Percentiles rank a stretch among this genome's conserved stretches.
Evolutionary conservation across 73 alveolate genomes (phyloP).

Genomic region (Paramecium primaurelia): DNA sequence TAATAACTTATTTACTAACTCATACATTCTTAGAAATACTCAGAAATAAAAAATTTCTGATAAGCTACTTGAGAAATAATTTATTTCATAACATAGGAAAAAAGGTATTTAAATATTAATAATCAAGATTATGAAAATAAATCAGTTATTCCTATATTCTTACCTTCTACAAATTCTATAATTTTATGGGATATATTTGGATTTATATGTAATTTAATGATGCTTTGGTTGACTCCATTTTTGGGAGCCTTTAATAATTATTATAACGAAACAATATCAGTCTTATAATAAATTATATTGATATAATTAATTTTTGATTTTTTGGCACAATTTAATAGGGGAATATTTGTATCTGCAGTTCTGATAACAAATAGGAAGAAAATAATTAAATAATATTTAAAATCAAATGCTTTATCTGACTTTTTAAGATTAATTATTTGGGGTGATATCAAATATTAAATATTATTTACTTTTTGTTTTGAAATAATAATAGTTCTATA

Average conservation of each 20-base stretch:
- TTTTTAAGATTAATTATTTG: not conserved
- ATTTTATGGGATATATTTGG: not conserved
- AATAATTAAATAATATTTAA: not conserved
- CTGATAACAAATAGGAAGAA: not conserved
- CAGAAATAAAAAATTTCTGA: not conserved
- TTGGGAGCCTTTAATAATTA: not conserved
- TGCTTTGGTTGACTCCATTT: slow-evolving; percentile 19
- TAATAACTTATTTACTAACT: not conserved
- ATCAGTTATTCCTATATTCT: not conserved
- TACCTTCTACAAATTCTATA: not conserved
- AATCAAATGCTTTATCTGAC: not conserved
- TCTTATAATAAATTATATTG: not conserved
- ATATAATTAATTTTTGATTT: not conserved
- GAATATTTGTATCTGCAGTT: not conserved
- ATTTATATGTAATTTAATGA: not conserved
- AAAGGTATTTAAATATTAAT: not conserved
- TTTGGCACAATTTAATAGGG: not conserved
- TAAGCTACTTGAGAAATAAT: not conserved
- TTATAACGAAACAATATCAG: not conserved
- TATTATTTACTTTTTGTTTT: not conserved
- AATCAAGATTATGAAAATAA: not conserved
- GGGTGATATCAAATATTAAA: not conserved
- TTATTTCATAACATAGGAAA: not conserved
- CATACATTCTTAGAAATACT: not conserved
- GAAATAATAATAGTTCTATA: not conserved